Evolutionary conservation across 1,139 yeast species (phyloP), one percentile per base, ranked within the genome.

Genomic region (Kluyveromyces marxianus): DNA sequence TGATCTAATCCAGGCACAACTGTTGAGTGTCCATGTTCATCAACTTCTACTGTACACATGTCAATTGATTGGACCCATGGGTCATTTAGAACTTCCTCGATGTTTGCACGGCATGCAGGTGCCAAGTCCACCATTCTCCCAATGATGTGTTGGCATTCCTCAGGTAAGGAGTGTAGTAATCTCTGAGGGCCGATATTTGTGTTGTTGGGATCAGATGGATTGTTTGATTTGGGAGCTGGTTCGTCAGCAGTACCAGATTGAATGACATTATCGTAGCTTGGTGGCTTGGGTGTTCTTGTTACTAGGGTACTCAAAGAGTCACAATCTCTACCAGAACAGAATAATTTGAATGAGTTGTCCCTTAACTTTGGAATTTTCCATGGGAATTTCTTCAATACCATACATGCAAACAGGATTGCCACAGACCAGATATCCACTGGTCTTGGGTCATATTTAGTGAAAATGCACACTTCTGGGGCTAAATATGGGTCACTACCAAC

Each of bases 361-460:
- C 82, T 72, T 49, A 83, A 68, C 59, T 88, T 84, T n/a, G 97
- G 97, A 7, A 90, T 89, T 64, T 88, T 89, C 97, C 97, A 89
- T 7, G 97, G 97, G 67, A 90, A 90, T 65, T 90, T 84, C 65
- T 90, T 83, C 66, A 90, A 73, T 57, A 89, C 83, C 96, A 90
- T 89, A 70, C 97, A 90, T 58, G 96, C 88, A 63, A 85, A 87
- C 39, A 90, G 87, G 49, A 90, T 88, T 14, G 96, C 97, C 27
- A 82, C 81, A 7, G 96, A 86, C 97, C 97, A 90, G 33, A 90
- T 84, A 66, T 90, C 97, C 24, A 90, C 95, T 6, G 95, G 94
- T 53, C 95, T 76, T 21, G 97, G 96, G 65, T 87, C 96, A 62
- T 90, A 90, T 55, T 83, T 80, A 53, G 86, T 74, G 48, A 73